Percentiles rank a stretch among this genome's conserved stretches.
phyloP scores from a whole-genome alignment of 2,329 filamentous ascomycete genomes.

The Pseudogymnoascus sp. region DNA sequence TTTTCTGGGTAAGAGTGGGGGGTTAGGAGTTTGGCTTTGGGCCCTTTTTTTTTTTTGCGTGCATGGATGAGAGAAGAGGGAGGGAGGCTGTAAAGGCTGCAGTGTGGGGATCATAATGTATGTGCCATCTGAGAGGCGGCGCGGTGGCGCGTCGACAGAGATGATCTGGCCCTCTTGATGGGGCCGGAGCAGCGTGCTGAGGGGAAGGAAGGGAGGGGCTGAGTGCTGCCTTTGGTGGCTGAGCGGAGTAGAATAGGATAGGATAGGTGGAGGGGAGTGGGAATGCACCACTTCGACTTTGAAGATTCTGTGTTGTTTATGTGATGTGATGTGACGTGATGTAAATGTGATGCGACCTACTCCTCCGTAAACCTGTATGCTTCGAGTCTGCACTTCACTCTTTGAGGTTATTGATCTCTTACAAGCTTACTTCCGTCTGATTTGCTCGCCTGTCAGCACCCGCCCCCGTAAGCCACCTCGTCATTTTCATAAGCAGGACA shows the following conservation, averaged over 20 bases:
- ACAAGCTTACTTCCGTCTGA: no score
- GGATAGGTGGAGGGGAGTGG: not conserved
- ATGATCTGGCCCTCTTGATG: not conserved
- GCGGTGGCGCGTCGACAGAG: not conserved
- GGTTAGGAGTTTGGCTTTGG: not conserved
- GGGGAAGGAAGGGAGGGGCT: not conserved
- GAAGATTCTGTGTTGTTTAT: not conserved
- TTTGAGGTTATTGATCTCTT: no score
- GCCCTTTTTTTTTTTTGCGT: not conserved
- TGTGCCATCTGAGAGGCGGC: not conserved
- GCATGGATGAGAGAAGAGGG: not conserved
- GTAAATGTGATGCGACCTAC: no score
- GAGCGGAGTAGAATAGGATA: not conserved
- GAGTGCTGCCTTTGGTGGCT: not conserved
- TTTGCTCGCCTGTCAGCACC: no score
- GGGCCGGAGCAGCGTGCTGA: not conserved
- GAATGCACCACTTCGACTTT: not conserved
- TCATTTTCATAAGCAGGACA: no score
- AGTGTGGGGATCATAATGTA: not conserved
- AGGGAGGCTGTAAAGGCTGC: not conserved
- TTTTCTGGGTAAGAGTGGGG: not conserved
- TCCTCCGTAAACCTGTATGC: no score
- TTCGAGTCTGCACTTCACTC: no score
- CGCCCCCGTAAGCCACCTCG: no score
- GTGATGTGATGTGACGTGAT: not conserved